These are phyloP conservation scores for Rhamnella rubrinervis DNA, from an alignment of 331 rosid species.

Conservation along the genomic window DNA sequence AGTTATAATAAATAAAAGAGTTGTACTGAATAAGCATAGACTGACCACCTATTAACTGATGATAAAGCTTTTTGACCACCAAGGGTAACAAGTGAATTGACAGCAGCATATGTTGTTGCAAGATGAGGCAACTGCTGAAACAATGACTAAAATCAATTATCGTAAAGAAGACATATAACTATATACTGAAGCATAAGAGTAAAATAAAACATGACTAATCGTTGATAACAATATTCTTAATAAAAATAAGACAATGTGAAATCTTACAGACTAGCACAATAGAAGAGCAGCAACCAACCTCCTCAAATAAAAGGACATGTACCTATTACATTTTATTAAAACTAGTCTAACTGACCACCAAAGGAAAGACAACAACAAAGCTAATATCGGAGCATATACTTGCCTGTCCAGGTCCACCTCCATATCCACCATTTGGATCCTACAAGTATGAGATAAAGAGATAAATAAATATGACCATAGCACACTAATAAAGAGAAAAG, in stretches of 20 bases:
- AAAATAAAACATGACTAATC: not conserved
- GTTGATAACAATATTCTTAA: no score
- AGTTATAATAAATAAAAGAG: not conserved
- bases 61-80: slow-evolving; percentile 73
- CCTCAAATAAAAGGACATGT: no score
- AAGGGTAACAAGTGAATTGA: slow-evolving; percentile 78
- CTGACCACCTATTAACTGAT: slow-evolving; percentile 87
- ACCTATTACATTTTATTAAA: no score
- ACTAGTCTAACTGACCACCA: no score
- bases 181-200: not conserved
- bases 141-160: slow-evolving; percentile 20
- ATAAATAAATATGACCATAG: not conserved
- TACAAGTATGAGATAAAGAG: slow-evolving; percentile 32
- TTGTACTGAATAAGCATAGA: slow-evolving; percentile 26
- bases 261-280: not conserved
- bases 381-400: slow-evolving; percentile 25
- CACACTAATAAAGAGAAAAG: not conserved
- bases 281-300: no score
- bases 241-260: no score
- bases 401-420: slow-evolving; percentile 99
- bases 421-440: slow-evolving; percentile 89
- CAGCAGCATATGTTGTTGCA: slow-evolving; percentile 95
- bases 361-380: no score
- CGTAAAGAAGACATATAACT: not conserved
- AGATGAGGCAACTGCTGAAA: slow-evolving; percentile 90